Percentiles rank a stretch among this genome's conserved stretches.
These are phyloP conservation scores for Cucurbita ficifolia DNA, from an alignment of 306 rosid genomes.

Conservation along the genomic window DNA sequence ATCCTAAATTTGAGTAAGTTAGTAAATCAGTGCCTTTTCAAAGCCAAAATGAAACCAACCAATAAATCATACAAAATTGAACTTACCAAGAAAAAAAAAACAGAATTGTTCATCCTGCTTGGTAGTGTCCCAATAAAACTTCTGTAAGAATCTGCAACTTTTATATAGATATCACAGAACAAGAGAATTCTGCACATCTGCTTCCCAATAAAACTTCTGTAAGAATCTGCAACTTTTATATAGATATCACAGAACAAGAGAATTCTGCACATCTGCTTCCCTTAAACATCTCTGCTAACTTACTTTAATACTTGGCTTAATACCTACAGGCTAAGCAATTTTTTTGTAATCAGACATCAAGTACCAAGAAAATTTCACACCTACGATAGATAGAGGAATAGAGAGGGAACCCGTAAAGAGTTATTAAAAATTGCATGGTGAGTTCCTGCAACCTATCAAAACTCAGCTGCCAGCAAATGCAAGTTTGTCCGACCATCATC, in stretches of 20 bases:
- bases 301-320: background rate
- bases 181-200: slow-evolving; percentile 1
- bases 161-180: background rate
- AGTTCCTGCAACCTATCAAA: slow-evolving; percentile 14
- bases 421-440: slow-evolving; percentile 17
- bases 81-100: no score
- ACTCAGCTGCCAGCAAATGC: slow-evolving; percentile 23
- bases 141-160: background rate
- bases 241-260: background rate
- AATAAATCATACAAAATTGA: no score
- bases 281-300: background rate
- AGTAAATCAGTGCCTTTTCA: no score
- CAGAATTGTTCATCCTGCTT: no score
- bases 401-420: slow-evolving; percentile 14
- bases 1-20: no score
- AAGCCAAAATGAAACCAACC: no score
- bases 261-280: background rate
- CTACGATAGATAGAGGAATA: slow-evolving; percentile 19
- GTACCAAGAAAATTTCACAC: background rate
- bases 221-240: background rate
- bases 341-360: background rate
- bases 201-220: background rate
- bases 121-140: background rate
- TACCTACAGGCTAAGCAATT: background rate
- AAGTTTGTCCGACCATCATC: slow-evolving; percentile 19